Evolutionary conservation across 352 stramenopile genomes (phyloP), one percentile per base, ranked within the genome.

Genomic region (Stramenopiles sp.): DNA sequence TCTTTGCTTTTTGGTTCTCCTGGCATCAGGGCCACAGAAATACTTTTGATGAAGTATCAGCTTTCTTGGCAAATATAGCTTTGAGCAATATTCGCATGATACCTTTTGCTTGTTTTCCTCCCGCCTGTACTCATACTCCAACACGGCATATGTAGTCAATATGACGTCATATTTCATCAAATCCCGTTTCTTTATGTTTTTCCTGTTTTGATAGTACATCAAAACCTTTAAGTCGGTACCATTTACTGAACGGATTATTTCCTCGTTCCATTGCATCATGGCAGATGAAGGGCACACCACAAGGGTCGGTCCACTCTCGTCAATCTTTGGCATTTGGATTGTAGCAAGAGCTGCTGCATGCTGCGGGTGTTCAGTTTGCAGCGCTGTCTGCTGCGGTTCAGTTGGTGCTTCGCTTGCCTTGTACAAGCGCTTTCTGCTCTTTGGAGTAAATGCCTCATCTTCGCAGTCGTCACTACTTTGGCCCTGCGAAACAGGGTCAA

Each of bases 81-180:
- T 89, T 36, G 91, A 91, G 81, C 94, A 98, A 79, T 98, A 97
- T 36, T 91, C 89, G 81, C 95, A 99, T 71, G 84, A 81, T 0
- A 91, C 83, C 74, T 92, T 92, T 3, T 83, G 81, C 12, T 71
- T 71, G 12, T 71, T 71, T 71, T 35, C 53, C 12, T 71, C 31
- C 2, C 6, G 91, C 18, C 88, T 79, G 81, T 92, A 93, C 75
- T 99, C 94, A 68, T 77, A 88, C 77, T 96, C 87, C 33, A 96
- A 84, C 73, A 96, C 93, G 0, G 89, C 96, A 82, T 99, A 99
- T 0, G 95, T 98, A 0, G 96, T 99, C 0, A 99, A 84, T 1
- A 99, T 92, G 35, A 99, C 87, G 77, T 99, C 96, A 77, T 97
- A 96, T 34, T 90, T 91, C 3, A 83, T 84, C 49, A 99, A 89